Conservation (phyloP, 2,329 filamentous ascomycete species). For the Diplocarpon mali region DNA sequence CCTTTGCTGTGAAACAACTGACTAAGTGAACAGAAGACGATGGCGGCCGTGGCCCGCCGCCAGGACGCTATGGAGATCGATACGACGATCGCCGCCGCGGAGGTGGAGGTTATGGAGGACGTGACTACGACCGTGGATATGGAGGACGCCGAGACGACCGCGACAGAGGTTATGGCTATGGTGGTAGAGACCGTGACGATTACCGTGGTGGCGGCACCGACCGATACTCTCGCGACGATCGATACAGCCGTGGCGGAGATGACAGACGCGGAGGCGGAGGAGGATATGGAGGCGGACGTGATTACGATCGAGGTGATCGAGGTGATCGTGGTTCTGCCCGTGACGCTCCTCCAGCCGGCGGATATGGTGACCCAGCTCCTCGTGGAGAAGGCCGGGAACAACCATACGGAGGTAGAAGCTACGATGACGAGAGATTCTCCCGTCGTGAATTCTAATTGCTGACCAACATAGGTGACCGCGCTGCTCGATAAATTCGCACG, state of each 20-base stretch:
- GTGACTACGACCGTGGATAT: conserved; percentile 20
- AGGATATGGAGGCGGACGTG: conserved; percentile 32
- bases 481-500: conserved; percentile 29
- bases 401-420: conserved; percentile 32
- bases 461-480: conserved; percentile 28
- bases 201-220: conserved; percentile 29
- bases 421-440: conserved; percentile 27
- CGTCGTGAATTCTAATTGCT: conserved; percentile 29
- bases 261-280: conserved; percentile 35
- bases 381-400: conserved; percentile 32
- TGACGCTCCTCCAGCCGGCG: conserved; percentile 31
- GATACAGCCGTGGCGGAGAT: conserved; percentile 24
- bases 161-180: conserved; percentile 29
- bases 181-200: conserved; percentile 28
- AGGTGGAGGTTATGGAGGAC: conserved; percentile 18
- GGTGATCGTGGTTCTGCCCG: conserved; percentile 37
- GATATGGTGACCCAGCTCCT: conserved; percentile 33
- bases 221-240: conserved; percentile 24
- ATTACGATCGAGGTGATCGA: conserved; percentile 38
- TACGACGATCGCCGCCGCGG: conserved; percentile 37
- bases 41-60: conserved; percentile 33
- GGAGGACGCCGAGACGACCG: conserved; percentile 34
- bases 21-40: conserved; percentile 37
- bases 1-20: conserved; percentile 27
- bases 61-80: conserved; percentile 32